phyloP scores from a whole-genome alignment of 2,329 filamentous ascomycete genomes.

The Fusarium hainanense region DNA sequence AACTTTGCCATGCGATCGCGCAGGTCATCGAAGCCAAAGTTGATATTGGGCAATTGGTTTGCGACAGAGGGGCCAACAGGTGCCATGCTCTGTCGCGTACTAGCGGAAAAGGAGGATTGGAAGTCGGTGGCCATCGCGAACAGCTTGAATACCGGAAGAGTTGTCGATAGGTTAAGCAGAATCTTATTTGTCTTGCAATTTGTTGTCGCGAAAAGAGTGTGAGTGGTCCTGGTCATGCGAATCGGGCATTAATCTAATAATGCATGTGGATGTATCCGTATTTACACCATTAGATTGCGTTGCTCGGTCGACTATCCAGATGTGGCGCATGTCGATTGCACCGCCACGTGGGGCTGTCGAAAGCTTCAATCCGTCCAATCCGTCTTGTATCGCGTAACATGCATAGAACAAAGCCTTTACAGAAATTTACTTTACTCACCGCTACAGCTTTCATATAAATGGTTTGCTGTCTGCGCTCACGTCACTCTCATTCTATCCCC shows the following conservation, averaged over 20 bases:
- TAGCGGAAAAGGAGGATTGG: slow-evolving; percentile 75
- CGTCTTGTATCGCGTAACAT: slow-evolving; percentile 23
- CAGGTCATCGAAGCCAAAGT: slow-evolving; percentile 96
- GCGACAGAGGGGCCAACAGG: slow-evolving; percentile 74
- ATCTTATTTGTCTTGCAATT: neutral
- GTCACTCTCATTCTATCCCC: neutral
- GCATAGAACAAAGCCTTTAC: slow-evolving; percentile 10
- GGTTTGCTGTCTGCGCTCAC: neutral
- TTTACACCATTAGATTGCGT: slow-evolving; percentile 43
- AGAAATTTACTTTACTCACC: slow-evolving; percentile 12
- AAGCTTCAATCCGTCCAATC: slow-evolving; percentile 42
- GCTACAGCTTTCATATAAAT: slow-evolving; percentile 13
- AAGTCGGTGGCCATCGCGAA: slow-evolving; percentile 68
- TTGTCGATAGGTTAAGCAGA: neutral
- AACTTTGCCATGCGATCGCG: slow-evolving; percentile 96
- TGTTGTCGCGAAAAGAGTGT: slow-evolving; percentile 1
- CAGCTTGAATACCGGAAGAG: no score
- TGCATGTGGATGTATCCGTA: neutral
- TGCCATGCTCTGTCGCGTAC: slow-evolving; percentile 68
- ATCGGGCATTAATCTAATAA: neutral
- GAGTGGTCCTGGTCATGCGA: slow-evolving; percentile 8
- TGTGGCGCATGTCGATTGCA: slow-evolving; percentile 44
- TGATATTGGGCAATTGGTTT: slow-evolving; percentile 85
- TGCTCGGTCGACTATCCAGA: slow-evolving; percentile 46
- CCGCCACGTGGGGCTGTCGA: slow-evolving; percentile 44